A percentile compares a stretch with the other conserved stretches of the same genome.
Evolutionary conservation across 768 basidiomycete species (phyloP).

Genomic region (Scleroderma bovista): DNA sequence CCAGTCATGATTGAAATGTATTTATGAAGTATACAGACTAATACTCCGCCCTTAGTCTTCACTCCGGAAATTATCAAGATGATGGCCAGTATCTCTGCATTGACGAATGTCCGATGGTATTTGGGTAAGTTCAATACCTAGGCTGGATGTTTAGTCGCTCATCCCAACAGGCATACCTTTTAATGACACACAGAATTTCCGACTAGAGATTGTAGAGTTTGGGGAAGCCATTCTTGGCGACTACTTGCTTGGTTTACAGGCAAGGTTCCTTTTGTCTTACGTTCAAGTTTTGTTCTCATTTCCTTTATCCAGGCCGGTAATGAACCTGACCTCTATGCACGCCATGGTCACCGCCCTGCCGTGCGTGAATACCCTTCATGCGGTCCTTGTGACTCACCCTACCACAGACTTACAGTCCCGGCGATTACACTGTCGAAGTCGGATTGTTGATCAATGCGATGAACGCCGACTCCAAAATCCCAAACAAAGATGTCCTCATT

Average conservation of each 20-base stretch:
- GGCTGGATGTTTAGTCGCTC: background rate
- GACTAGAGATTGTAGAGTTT: slow-evolving; percentile 48
- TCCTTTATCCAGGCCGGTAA: slow-evolving; percentile 54
- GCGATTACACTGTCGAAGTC: slow-evolving; percentile 50
- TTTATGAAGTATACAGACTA: slow-evolving; percentile 36
- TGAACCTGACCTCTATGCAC: slow-evolving; percentile 71
- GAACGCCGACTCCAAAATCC: slow-evolving; percentile 32
- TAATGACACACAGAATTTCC: slow-evolving; percentile 54
- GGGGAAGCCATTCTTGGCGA: slow-evolving; percentile 60
- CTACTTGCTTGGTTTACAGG: slow-evolving; percentile 53
- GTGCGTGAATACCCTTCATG: background rate
- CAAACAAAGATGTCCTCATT: slow-evolving; percentile 44
- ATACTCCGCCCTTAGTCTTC: slow-evolving; percentile 62
- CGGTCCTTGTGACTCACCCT: background rate
- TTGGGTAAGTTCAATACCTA: slow-evolving; percentile 32
- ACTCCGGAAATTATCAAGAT: slow-evolving; percentile 64
- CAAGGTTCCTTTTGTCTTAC: background rate
- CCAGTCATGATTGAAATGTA: background rate
- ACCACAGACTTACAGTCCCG: slow-evolving; percentile 23
- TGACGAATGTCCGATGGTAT: slow-evolving; percentile 65
- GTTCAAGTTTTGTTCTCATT: background rate
- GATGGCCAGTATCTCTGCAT: slow-evolving; percentile 50
- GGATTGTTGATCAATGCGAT: slow-evolving; percentile 42
- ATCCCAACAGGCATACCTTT: slow-evolving; percentile 46
- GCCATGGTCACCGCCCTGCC: slow-evolving; percentile 31